A percentile compares a stretch with the other conserved stretches of the same genome.
Evolutionary conservation across 495 filamentous ascomycete genomes (phyloP).

Genomic region (Penicillium canariense): DNA sequence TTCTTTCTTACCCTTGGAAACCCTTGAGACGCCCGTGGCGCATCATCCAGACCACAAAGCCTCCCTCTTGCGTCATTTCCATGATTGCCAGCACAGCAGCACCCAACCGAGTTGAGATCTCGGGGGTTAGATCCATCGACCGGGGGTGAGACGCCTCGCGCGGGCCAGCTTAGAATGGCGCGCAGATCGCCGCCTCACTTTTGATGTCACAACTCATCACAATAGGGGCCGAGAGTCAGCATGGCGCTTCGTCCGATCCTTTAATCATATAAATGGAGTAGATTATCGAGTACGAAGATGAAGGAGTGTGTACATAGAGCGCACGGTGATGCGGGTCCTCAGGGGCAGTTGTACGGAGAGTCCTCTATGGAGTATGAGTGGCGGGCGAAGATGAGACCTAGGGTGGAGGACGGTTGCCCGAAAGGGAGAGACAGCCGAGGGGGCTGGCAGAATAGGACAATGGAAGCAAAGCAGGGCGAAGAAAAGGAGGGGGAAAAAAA

Average conservation of each 20-base stretch:
- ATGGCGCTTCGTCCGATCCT: too few relatives aligned
- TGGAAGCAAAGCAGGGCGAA: neutral
- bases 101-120: neutral
- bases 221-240: neutral
- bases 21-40: too few relatives aligned
- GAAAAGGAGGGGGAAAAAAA: neutral
- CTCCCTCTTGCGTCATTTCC: neutral
- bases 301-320: too few relatives aligned
- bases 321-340: too few relatives aligned
- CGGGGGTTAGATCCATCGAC: neutral
- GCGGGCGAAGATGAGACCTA: slow-evolving; percentile 12
- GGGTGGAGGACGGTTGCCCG: slow-evolving; percentile 24
- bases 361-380: too few relatives aligned
- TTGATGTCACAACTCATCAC: neutral
- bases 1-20: too few relatives aligned
- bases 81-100: neutral
- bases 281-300: too few relatives aligned
- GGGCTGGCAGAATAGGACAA: neutral
- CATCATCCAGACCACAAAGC: neutral
- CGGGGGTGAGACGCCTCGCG: neutral
- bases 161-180: neutral
- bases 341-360: neutral
- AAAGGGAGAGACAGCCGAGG: slow-evolving; percentile 33
- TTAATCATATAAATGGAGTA: too few relatives aligned
- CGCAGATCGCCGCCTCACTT: neutral